Conservation (phyloP, 169 alveolate species). For the Theileria sp. region DNA sequence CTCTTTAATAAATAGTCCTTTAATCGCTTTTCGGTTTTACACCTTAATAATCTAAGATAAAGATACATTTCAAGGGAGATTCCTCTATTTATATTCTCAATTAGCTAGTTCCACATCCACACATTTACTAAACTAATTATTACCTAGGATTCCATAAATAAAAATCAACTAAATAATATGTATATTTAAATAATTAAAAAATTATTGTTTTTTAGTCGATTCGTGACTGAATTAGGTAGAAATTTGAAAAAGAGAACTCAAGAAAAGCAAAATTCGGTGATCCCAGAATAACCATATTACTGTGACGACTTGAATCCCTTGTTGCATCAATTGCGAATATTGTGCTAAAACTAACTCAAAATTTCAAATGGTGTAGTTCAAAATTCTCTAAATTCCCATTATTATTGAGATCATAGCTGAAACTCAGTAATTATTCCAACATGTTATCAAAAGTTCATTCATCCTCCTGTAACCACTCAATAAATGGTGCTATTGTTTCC, state of each 20-base stretch:
- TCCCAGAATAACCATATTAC: background rate
- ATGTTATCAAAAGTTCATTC: constrained; percentile 34
- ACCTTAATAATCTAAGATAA: background rate
- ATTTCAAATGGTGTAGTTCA: constrained; percentile 38
- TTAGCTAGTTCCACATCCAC: background rate
- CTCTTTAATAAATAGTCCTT: background rate
- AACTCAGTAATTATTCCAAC: constrained; percentile 57
- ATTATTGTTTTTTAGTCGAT: background rate
- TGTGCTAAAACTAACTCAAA: background rate
- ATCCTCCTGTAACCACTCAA: constrained; percentile 75
- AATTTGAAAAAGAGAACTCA: background rate
- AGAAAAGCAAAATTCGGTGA: background rate
- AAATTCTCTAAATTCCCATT: constrained; percentile 11
- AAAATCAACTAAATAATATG: background rate
- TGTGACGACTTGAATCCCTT: background rate
- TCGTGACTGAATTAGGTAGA: constrained; percentile 1
- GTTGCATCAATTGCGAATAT: background rate
- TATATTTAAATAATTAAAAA: background rate
- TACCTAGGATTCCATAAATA: background rate
- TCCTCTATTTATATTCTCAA: background rate
- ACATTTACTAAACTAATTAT: background rate
- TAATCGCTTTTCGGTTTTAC: background rate
- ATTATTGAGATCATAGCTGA: constrained; percentile 24
- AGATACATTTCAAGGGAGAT: background rate
- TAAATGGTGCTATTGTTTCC: constrained; percentile 80